phyloP scores from a whole-genome alignment of 108 stramenopile genomes.

The Skeletonema menzelii region DNA sequence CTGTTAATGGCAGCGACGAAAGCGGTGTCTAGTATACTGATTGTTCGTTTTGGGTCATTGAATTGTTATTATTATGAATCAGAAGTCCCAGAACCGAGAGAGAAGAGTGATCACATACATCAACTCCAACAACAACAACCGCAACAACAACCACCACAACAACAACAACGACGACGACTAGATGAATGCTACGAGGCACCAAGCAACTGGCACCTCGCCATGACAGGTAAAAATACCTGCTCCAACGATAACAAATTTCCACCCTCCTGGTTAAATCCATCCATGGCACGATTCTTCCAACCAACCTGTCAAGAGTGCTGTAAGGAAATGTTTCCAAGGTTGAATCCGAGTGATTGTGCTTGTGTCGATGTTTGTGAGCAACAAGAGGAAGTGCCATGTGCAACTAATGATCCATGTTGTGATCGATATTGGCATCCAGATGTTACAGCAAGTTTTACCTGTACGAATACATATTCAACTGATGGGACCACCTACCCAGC shows the following conservation, averaged over 20 bases:
- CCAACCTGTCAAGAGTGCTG: neutral
- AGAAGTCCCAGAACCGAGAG: no score
- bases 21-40: neutral
- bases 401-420: neutral
- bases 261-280: neutral
- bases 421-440: neutral
- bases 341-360: neutral
- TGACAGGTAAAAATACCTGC: neutral
- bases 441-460: neutral
- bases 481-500: neutral
- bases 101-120: no score
- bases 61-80: neutral
- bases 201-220: neutral
- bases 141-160: no score
- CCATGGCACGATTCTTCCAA: neutral
- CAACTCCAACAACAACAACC: no score
- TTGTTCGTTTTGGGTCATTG: neutral
- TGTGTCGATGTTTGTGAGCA: neutral
- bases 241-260: neutral
- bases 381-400: neutral
- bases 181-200: neutral
- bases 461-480: neutral
- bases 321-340: neutral
- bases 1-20: neutral
- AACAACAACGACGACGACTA: neutral